Evolutionary conservation across 148 eudicot genomes (phyloP).

Genomic region (Amaranthus palmeri): DNA sequence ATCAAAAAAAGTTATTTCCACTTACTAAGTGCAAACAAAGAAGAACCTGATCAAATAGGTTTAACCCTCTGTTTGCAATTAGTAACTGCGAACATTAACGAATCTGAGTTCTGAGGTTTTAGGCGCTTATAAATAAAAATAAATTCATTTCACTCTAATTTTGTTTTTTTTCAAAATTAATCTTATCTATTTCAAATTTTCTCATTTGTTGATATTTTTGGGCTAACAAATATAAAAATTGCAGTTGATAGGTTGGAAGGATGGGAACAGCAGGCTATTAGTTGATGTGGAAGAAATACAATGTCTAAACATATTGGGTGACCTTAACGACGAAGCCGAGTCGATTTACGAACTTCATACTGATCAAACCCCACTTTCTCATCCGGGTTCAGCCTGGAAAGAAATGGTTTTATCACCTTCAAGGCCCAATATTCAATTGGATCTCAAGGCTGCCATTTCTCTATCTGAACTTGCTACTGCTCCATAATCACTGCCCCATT

Average conservation of each 20-base stretch:
- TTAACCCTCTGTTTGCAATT: no score
- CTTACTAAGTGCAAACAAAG: no score
- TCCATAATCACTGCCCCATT: no score
- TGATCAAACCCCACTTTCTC: constrained; percentile 23
- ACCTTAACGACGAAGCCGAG: constrained; percentile 71
- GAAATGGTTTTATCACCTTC: constrained; percentile 46
- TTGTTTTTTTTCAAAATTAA: no score
- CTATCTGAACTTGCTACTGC: constrained; percentile 33
- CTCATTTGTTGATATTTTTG: not conserved
- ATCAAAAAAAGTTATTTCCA: no score
- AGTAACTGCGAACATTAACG: no score
- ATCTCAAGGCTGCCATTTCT: constrained; percentile 43
- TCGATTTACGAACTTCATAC: constrained; percentile 59
- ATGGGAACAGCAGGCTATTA: constrained; percentile 52
- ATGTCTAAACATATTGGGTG: constrained; percentile 38
- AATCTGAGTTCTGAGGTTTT: no score
- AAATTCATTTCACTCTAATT: no score
- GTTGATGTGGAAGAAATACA: constrained; percentile 60
- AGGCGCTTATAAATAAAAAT: no score
- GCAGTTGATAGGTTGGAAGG: constrained; percentile 94
- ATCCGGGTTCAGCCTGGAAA: constrained; percentile 63
- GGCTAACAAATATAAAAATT: not conserved
- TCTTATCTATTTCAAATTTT: no score
- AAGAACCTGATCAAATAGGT: no score
- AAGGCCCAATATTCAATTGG: constrained; percentile 40